Evolutionary conservation across 1,284 basidiomycete genomes (phyloP), one percentile per base, ranked within the genome.

Genomic region (Rhodotorula sp.): DNA sequence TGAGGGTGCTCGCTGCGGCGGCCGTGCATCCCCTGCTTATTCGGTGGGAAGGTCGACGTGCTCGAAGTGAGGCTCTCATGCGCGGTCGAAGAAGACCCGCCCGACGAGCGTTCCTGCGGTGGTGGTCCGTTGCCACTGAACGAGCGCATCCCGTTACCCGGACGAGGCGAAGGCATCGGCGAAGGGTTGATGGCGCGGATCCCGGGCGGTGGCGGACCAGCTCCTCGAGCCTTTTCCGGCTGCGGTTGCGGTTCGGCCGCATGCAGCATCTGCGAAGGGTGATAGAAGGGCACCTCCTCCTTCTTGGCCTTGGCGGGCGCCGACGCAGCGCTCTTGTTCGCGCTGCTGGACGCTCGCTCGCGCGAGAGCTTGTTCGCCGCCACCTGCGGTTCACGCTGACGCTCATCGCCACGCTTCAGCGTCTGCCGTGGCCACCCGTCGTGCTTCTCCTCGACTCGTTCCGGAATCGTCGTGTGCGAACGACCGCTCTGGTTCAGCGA

Each of bases 121-220:
- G 47, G 16, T 50, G 31, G n/a, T 49, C 48, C 49, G 21, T 23
- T 34, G 47, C 6, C 34, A 50, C 28, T 23, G 49, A 15, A 10
- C 8, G 57, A 58, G 34, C 18, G 55, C 60, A 47, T 23, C 31
- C 28, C 49, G 61, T 34, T 43, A 43, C 38, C 48, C 8, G 62
- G 56, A 1, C 49, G 58, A 14, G 47, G 63, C 55, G 56, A n/a
- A 3, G 58, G 7, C 16, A 56, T 21, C 8, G 66, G 66, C 23
- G 66, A 67, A 6, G 66, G 60, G 45, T 67, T 67, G 45, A 67
- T 31, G 2, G 66, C 45, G 21, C 60, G 66, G 54, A 67, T 67
- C 6, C 38, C 38, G 12, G 38, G 38, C 38, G 38, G 38, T 10
- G 38, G 38, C 38, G 38, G 38, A 43, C 38, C 38, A 43, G 50